phyloP scores from a whole-genome alignment of 2,329 filamentous ascomycete genomes.

The Simplicillium sp. region DNA sequence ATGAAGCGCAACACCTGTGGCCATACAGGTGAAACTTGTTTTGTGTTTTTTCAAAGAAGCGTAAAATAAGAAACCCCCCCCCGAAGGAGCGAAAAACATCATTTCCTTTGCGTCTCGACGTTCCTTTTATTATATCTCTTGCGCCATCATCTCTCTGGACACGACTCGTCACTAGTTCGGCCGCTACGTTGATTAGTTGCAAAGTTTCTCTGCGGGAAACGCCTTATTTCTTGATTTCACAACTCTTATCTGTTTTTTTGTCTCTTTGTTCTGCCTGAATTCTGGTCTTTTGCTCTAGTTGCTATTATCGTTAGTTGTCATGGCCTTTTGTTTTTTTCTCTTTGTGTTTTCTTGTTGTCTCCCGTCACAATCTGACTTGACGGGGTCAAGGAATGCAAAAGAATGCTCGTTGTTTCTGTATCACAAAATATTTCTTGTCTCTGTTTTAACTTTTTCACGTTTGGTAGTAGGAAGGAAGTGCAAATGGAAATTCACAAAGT shows the following conservation, averaged over 20 bases:
- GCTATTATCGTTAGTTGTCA: slow-evolving; percentile 3
- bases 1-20: neutral
- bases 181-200: no score
- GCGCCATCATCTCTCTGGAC: no score
- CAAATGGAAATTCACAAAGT: slow-evolving; percentile 1
- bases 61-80: no score
- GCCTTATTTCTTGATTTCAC: slow-evolving; percentile 5
- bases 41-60: no score
- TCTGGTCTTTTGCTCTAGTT: slow-evolving; percentile 7
- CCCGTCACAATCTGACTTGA: neutral
- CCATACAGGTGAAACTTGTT: neutral
- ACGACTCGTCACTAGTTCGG: no score
- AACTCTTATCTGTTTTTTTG: slow-evolving; percentile 2
- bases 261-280: slow-evolving; percentile 5
- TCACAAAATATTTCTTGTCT: slow-evolving; percentile 3
- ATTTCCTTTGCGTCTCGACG: no score
- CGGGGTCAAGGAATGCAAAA: neutral
- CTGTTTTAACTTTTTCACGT: slow-evolving; percentile 2
- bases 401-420: slow-evolving; percentile 4
- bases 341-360: neutral
- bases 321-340: slow-evolving; percentile 3
- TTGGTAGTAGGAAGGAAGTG: neutral
- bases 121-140: no score
- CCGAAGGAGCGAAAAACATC: no score
- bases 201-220: neutral